Evolutionary conservation across 2,329 filamentous ascomycete species (phyloP), one percentile per base, ranked within the genome.

Genomic region (Aureobasidium mangrovei): DNA sequence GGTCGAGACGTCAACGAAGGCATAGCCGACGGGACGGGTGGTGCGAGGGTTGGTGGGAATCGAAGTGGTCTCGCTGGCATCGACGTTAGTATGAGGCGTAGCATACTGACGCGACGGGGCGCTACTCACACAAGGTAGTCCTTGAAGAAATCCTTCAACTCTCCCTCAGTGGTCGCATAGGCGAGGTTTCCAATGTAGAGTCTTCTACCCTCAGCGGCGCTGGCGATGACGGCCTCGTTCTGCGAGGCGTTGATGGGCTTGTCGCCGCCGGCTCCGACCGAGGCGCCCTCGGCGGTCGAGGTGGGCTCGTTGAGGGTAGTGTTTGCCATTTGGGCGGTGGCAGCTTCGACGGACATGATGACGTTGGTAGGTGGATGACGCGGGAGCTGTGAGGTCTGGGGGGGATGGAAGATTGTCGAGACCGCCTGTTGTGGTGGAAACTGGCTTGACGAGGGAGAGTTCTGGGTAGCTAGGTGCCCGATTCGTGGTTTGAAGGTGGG

Each of bases 121-220:
- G 10, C 40, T 60, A 88, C 91, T 82, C 83, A 98, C 93, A 98
- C 89, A 80, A 93, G 86, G 82, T 95, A 97, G 76, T 85, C 88
- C 82, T 93, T 91, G 86, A 98, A 98, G 83, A 98, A 98, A 68
- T 93, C 88, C 82, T 94, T 95, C 83, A 98, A 89, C 85, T 96
- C 90, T 86, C 88, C 93, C 88, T 97, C 93, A 75, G 90, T 95
- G 85, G 93, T 97, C 85, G 91, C 91, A 76, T 98, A 98, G 70
- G 93, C 93, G 84, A 98, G 88, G 82, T 98, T 98, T 81, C 93
- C 93, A 80, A 98, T 97, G 80, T 98, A 98, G 69, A 98, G 86
- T 79, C 93, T 89, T 80, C 93, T 89, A 75, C 93, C 91, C 82
- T 98, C 93, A 76, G 91, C 91, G 75, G 93, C 93, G 79, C 90